A percentile compares a stretch with the other conserved stretches of the same genome.
Evolutionary conservation across 169 alveolate genomes (phyloP).

Genomic region (Babesia ovis): DNA sequence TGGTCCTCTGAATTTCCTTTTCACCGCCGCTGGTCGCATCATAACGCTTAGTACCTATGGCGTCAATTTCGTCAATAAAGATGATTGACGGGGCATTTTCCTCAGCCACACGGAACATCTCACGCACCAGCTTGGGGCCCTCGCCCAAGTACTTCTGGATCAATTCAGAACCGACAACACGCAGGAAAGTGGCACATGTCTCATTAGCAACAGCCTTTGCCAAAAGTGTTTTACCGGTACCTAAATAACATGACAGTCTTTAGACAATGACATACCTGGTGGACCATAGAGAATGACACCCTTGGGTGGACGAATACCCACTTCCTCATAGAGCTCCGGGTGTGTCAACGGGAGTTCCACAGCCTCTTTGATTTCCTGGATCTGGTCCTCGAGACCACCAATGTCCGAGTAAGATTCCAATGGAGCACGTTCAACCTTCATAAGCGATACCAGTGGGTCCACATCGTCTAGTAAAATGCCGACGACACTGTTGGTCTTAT

Average conservation of each 20-base stretch:
- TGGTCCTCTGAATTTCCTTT: constrained; percentile 99
- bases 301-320: constrained; percentile 96
- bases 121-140: constrained; percentile 99
- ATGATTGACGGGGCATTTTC: constrained; percentile 99
- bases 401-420: constrained; percentile 98
- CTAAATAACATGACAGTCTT: background rate
- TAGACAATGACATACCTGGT: constrained; percentile 82
- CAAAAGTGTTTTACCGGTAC: constrained; percentile 89
- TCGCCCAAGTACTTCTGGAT: constrained; percentile 98
- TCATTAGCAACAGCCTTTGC: constrained; percentile 97
- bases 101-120: constrained; percentile 97
- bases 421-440: constrained; percentile 99
- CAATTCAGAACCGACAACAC: constrained; percentile 99
- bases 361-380: constrained; percentile 91
- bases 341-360: constrained; percentile 98
- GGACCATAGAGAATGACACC: constrained; percentile 92
- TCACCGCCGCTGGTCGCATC: constrained; percentile 99
- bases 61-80: constrained; percentile 99
- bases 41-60: constrained; percentile 97
- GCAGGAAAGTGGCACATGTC: constrained; percentile 98
- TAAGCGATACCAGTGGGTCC: constrained; percentile 95
- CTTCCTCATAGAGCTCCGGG: constrained; percentile 99
- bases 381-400: constrained; percentile 98
- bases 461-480: constrained; percentile 98
- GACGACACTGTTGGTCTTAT: constrained; percentile 94